Base-by-base conservation (phyloP, 225 moss, liverwort and hornwort species). In the Thuidium tamariscinum region DNA sequence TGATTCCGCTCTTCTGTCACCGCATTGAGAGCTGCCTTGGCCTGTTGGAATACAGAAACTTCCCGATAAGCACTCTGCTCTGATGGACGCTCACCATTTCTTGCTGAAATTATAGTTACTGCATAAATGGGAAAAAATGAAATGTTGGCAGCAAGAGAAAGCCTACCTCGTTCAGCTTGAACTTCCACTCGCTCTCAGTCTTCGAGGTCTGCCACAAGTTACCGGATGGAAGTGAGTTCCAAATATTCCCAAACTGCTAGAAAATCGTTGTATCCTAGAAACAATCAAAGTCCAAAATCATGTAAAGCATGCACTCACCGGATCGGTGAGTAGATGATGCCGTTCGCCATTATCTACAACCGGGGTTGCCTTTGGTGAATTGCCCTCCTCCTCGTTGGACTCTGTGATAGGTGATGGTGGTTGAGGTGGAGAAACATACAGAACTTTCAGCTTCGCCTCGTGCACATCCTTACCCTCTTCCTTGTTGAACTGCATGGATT, bases 391-490 rank as follows among this genome's bases (percentile, higher is more conserved):
- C 69, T 99, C 97, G 26, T 95, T 95, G 51, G 97, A 97, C 88
- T 99, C 98, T 44, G 95, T 94, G 74, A 99, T 96, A 34, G 97
- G 98, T 51, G 96, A 99, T 81, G 98, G 98, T 82, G 93, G 98
- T 95, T 99, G 97, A 59, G 98, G 97, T 37, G 97, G 98, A 86
- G 96, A 88, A 83, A 97, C 93, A 82, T 97, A 99, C 11, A 99
- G 74, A 67, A 99, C 98, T 89, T 94, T 96, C 87, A 99, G 66
- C 92, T 99, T 97, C 30, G 94, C 94, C 90, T 99, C 98, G 72
- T 95, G 92, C 32, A 99, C 92, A 63, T 95, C 95, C 80, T 89
- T 93, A 21, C 97, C 95, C 66, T 92, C 77, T 80, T 98, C 97
- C 86, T 97, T 99, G 73, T 94, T 99, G 82, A 99, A 99, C 98